Percentiles rank a stretch among this genome's conserved stretches.
Evolutionary conservation across 2,329 filamentous ascomycete species (phyloP).

Genomic region (Colletotrichum trifolii): DNA sequence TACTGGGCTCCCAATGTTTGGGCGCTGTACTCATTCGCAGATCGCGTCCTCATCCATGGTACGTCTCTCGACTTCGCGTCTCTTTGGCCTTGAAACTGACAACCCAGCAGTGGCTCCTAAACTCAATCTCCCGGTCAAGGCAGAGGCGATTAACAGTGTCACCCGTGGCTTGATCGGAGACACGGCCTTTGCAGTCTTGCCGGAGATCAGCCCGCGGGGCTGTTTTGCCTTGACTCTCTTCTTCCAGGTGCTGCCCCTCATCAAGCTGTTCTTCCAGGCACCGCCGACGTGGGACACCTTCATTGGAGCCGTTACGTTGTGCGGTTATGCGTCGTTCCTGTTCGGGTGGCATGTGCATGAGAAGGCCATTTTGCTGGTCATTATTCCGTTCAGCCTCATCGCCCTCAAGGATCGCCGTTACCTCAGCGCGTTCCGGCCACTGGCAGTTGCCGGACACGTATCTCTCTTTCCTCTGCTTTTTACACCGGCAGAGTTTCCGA

Average conservation of each 20-base stretch:
- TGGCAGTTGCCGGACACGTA: slow-evolving; percentile 94
- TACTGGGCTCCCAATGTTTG: slow-evolving; percentile 99
- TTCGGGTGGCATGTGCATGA: slow-evolving; percentile 99
- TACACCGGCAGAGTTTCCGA: slow-evolving; percentile 89
- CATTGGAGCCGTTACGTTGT: slow-evolving; percentile 88
- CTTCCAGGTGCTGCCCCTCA: slow-evolving; percentile 82
- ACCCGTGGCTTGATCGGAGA: slow-evolving; percentile 94
- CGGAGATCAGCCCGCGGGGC: slow-evolving; percentile 81
- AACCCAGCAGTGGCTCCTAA: slow-evolving; percentile 76
- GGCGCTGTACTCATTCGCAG: slow-evolving; percentile 94
- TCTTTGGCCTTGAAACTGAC: slow-evolving; percentile 44
- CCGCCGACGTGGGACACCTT: slow-evolving; percentile 87
- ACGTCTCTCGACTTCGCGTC: slow-evolving; percentile 47
- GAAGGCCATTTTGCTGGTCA: slow-evolving; percentile 93
- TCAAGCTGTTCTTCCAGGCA: slow-evolving; percentile 79
- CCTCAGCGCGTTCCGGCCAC: slow-evolving; percentile 88
- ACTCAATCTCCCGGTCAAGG: slow-evolving; percentile 78
- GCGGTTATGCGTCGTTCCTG: slow-evolving; percentile 94
- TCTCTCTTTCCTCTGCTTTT: slow-evolving; percentile 95
- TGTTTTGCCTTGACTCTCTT: slow-evolving; percentile 87
- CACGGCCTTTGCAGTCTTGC: slow-evolving; percentile 91
- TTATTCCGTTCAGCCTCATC: slow-evolving; percentile 94
- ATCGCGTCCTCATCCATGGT: slow-evolving; percentile 86
- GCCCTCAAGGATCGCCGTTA: slow-evolving; percentile 91
- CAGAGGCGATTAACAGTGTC: slow-evolving; percentile 84